phyloP scores from a whole-genome alignment of 2,329 filamentous ascomycete species.

The Xylaria sp. region DNA sequence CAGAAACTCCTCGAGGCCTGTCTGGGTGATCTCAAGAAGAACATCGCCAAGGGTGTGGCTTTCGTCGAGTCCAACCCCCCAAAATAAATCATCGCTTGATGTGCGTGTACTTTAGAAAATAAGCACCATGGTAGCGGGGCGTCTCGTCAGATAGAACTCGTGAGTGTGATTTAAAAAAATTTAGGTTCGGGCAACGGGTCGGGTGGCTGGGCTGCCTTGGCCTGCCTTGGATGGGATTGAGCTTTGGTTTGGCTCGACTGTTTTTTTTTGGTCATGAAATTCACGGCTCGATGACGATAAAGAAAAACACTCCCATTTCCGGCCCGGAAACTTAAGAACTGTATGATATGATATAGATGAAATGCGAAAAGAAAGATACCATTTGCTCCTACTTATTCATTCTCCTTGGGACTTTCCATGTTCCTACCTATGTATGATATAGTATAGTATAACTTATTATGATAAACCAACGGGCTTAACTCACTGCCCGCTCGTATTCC shows the following conservation, averaged over 20 bases:
- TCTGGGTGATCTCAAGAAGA: conserved; percentile 87
- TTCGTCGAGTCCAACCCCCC: conserved; percentile 69
- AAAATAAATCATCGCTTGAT: conserved; percentile 58
- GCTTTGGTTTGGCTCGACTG: conserved; percentile 15
- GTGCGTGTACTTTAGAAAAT: conserved; percentile 10
- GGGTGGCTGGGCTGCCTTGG: conserved; percentile 15
- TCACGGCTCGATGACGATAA: conserved; percentile 27
- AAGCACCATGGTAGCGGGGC: conserved; percentile 21
- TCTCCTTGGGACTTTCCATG: conserved; percentile 2
- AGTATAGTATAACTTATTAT: too few species aligned
- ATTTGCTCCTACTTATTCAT: conserved; percentile 31
- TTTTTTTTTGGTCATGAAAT: conserved; percentile 34
- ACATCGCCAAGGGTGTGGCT: conserved; percentile 88
- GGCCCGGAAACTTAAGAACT: conserved; percentile 34
- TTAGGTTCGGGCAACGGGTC: conserved; percentile 26
- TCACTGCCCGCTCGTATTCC: conserved; percentile 55
- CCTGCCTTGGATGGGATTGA: conserved; percentile 35
- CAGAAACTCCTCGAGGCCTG: conserved; percentile 87
- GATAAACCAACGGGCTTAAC: too few species aligned
- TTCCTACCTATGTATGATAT: too few species aligned
- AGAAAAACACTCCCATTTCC: conserved; percentile 30
- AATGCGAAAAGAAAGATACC: conserved; percentile 38
- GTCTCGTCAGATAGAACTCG: conserved; percentile 31
- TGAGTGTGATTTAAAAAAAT: conserved; percentile 22
- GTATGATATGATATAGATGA: conserved; percentile 47